phyloP scores from a whole-genome alignment of 352 stramenopile species.

The Globisporangium ultimum region DNA sequence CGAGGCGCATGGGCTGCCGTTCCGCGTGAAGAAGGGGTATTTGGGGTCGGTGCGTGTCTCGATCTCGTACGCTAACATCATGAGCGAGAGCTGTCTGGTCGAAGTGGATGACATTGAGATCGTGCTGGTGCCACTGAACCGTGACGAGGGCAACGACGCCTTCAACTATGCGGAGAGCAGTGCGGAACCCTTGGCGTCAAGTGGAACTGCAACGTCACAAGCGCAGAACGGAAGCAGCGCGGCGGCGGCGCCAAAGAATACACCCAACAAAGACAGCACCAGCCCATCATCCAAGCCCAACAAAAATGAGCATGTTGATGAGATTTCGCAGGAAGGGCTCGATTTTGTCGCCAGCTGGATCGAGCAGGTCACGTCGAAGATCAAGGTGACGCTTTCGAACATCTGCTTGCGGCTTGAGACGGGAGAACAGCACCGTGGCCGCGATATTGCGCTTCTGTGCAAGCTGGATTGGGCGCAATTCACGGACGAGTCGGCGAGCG shows the following conservation, averaged over 20 bases:
- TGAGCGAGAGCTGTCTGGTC: constrained; percentile 86
- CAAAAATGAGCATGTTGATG: constrained; percentile 48
- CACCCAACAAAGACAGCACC: not conserved
- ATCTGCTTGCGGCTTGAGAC: constrained; percentile 80
- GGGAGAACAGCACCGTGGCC: constrained; percentile 47
- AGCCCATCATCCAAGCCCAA: constrained; percentile 9
- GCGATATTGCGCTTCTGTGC: constrained; percentile 68
- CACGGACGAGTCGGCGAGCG: constrained; percentile 76
- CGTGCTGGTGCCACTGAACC: constrained; percentile 59
- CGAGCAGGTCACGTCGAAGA: constrained; percentile 88
- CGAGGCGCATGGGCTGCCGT: constrained; percentile 61
- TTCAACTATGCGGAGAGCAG: constrained; percentile 13
- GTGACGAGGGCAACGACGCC: constrained; percentile 3
- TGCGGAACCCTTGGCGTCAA: not conserved
- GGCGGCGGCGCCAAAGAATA: not conserved
- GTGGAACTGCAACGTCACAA: not conserved
- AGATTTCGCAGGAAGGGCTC: constrained; percentile 86
- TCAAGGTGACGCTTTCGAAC: constrained; percentile 87
- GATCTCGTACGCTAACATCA: constrained; percentile 86
- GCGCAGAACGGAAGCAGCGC: constrained; percentile 7
- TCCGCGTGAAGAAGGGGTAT: constrained; percentile 86
- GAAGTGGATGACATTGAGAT: constrained; percentile 89
- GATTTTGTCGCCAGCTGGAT: constrained; percentile 90
- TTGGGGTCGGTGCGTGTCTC: constrained; percentile 78
- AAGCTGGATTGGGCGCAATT: constrained; percentile 81